Conservation (phyloP, 257 asterid species). For the Nicotiana knightiana region DNA sequence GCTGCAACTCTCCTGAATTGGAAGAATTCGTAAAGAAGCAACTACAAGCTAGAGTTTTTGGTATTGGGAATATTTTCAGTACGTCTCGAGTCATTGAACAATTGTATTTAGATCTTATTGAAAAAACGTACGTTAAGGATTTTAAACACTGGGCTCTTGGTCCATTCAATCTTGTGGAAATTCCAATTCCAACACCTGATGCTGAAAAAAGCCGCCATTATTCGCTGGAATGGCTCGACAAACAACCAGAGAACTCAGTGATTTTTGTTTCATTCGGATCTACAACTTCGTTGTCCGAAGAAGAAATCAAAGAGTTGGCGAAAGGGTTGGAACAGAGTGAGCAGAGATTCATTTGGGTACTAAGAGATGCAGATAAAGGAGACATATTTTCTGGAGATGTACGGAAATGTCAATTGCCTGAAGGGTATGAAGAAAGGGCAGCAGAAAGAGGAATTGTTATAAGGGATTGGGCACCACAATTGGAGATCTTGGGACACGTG, state of each 20-base stretch:
- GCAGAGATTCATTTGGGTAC: conserved; percentile 55
- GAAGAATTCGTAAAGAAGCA: not conserved
- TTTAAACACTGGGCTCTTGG: conserved; percentile 24
- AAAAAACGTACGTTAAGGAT: not conserved
- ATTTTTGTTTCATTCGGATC: conserved; percentile 60
- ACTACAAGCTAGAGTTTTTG: not conserved
- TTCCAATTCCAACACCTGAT: too few species aligned
- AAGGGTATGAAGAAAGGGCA: conserved; percentile 20
- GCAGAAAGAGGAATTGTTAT: conserved; percentile 4
- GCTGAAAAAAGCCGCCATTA: not conserved
- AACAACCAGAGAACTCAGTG: conserved; percentile 33
- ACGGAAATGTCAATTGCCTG: conserved; percentile 16
- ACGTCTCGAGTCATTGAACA: conserved; percentile 5
- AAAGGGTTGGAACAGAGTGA: conserved; percentile 45
- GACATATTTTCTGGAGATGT: conserved; percentile 29
- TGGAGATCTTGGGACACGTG: conserved; percentile 12
- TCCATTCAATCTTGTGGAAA: conserved; percentile 16
- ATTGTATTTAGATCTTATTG: conserved; percentile 10
- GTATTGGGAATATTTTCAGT: conserved; percentile 13
- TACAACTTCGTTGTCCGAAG: conserved; percentile 34
- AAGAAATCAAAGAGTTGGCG: conserved; percentile 50
- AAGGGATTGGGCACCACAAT: conserved; percentile 25
- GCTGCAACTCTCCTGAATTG: not conserved
- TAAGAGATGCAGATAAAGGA: conserved; percentile 61
- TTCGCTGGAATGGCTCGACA: conserved; percentile 50